phyloP scores from a whole-genome alignment of 1,139 yeast species.

The Pichia sp. region DNA sequence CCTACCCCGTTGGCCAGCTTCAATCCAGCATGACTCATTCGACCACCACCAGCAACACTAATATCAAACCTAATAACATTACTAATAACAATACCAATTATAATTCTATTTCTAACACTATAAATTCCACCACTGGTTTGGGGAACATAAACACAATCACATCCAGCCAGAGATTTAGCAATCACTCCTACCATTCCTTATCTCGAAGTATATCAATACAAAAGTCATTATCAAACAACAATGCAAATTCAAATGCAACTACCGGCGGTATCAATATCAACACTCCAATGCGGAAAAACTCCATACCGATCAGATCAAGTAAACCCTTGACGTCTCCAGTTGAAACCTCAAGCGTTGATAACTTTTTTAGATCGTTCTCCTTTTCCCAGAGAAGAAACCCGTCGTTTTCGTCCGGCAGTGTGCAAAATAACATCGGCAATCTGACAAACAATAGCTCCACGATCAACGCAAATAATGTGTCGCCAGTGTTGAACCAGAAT shows the following conservation, averaged over 20 bases:
- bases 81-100: neutral
- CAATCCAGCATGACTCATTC: no score
- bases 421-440: neutral
- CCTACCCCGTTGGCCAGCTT: constrained; percentile 4
- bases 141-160: neutral
- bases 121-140: neutral
- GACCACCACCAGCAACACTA: neutral
- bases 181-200: constrained; percentile 2
- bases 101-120: neutral
- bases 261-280: neutral
- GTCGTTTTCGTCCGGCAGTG: constrained; percentile 16
- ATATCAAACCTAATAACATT: neutral
- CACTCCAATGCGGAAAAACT: constrained; percentile 16
- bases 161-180: constrained; percentile 4
- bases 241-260: neutral
- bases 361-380: constrained; percentile 32
- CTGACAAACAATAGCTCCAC: neutral
- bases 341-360: constrained; percentile 30
- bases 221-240: neutral
- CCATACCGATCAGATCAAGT: constrained; percentile 30
- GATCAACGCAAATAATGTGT: neutral
- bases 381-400: constrained; percentile 26
- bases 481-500: neutral
- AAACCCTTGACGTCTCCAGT: constrained; percentile 36
- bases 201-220: constrained; percentile 12